Evolutionary conservation across 2,329 filamentous ascomycete species (phyloP).

Genomic region (Elsinoe australis): DNA sequence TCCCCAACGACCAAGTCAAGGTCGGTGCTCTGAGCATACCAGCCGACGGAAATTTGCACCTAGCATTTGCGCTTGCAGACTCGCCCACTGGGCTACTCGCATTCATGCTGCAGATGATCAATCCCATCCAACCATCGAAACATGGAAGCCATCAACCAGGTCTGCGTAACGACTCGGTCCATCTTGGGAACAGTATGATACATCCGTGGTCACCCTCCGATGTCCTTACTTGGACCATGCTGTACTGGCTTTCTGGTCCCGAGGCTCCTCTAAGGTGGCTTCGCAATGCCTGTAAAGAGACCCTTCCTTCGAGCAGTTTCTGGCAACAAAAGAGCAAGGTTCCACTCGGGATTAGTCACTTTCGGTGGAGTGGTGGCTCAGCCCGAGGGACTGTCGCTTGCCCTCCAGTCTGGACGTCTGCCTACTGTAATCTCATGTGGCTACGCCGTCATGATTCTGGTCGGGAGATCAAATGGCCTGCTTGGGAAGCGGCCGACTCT

Average conservation of each 20-base stretch:
- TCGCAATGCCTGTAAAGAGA: slow-evolving; percentile 27
- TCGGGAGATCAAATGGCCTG: slow-evolving; percentile 29
- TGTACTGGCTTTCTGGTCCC: slow-evolving; percentile 60
- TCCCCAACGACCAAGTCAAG: neutral
- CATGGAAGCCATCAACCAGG: neutral
- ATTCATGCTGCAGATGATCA: slow-evolving; percentile 39
- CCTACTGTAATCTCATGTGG: slow-evolving; percentile 33
- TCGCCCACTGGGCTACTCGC: slow-evolving; percentile 53
- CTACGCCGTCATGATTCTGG: slow-evolving; percentile 29
- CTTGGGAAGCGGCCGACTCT: slow-evolving; percentile 36
- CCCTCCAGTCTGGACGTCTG: slow-evolving; percentile 34
- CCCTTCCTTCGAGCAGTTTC: slow-evolving; percentile 21
- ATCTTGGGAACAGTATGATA: slow-evolving; percentile 9
- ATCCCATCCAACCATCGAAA: slow-evolving; percentile 16
- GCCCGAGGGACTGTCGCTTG: slow-evolving; percentile 1
- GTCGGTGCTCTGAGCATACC: neutral
- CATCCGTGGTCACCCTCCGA: slow-evolving; percentile 39
- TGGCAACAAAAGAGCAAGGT: slow-evolving; percentile 28
- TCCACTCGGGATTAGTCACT: slow-evolving; percentile 38
- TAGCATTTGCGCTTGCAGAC: slow-evolving; percentile 55
- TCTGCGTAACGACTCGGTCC: neutral
- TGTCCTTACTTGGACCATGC: slow-evolving; percentile 52
- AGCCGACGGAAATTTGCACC: slow-evolving; percentile 16
- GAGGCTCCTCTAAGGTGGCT: slow-evolving; percentile 52
- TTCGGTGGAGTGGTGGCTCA: slow-evolving; percentile 19